These are phyloP conservation scores for Pleurostoma richardsiae DNA, from an alignment of 2,329 filamentous ascomycete species.

Conservation along the genomic window DNA sequence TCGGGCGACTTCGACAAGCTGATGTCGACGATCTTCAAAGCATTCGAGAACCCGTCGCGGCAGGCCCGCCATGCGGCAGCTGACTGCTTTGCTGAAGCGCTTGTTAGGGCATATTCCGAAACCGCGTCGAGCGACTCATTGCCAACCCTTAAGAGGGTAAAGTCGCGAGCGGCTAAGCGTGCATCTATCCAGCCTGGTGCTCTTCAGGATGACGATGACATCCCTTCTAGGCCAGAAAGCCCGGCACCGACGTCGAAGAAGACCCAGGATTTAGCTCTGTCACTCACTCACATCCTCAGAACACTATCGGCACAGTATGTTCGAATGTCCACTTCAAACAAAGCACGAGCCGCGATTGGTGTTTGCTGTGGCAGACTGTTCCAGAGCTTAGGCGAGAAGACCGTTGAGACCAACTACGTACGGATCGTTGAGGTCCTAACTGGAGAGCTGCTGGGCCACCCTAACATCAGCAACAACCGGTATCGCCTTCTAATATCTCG, in stretches of 20 bases:
- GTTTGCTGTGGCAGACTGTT: slow-evolving; percentile 83
- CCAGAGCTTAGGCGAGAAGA: slow-evolving; percentile 70
- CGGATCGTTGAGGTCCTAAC: slow-evolving; percentile 78
- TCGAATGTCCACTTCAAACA: slow-evolving; percentile 72
- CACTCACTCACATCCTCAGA: slow-evolving; percentile 71
- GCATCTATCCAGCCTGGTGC: slow-evolving; percentile 54
- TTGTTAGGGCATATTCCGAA: slow-evolving; percentile 77
- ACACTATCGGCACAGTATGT: slow-evolving; percentile 78
- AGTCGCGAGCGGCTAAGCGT: slow-evolving; percentile 52
- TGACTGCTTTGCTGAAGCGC: slow-evolving; percentile 74
- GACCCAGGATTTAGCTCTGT: slow-evolving; percentile 66
- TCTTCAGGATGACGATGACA: slow-evolving; percentile 69
- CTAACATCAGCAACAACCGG: slow-evolving; percentile 73
- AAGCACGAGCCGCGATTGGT: slow-evolving; percentile 74
- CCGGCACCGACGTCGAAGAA: slow-evolving; percentile 63
- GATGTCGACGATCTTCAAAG: slow-evolving; percentile 77
- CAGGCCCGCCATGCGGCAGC: slow-evolving; percentile 81
- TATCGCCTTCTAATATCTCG: slow-evolving; percentile 83
- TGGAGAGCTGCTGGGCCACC: slow-evolving; percentile 71
- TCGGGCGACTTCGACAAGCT: slow-evolving; percentile 86
- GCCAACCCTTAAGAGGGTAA: slow-evolving; percentile 65
- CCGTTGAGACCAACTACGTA: slow-evolving; percentile 78
- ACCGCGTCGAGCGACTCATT: slow-evolving; percentile 41
- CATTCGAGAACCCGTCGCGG: slow-evolving; percentile 71
- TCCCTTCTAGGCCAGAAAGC: slow-evolving; percentile 63